These are phyloP conservation scores for Penicillium sp. DNA, from an alignment of 2,329 filamentous ascomycete species.

Conservation along the genomic window DNA sequence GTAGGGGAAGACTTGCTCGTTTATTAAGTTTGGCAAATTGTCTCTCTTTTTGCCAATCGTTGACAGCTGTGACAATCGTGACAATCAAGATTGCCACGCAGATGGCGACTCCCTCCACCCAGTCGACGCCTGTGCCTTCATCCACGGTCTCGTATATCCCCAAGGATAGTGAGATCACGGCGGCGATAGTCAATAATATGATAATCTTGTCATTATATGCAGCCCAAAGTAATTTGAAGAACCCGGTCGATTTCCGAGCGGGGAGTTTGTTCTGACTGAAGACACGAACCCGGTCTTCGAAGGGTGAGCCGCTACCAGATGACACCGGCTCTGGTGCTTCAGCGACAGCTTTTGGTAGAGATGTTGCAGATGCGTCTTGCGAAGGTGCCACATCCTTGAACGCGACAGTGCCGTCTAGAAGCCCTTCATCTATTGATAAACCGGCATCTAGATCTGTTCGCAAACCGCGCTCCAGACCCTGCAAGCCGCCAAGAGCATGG, in stretches of 20 bases:
- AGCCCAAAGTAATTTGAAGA: constrained; percentile 62
- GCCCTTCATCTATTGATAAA: constrained; percentile 71
- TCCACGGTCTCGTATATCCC: constrained; percentile 67
- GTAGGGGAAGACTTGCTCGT: constrained; percentile 29
- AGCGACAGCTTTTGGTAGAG: constrained; percentile 1
- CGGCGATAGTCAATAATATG: constrained; percentile 66
- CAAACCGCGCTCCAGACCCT: constrained; percentile 75
- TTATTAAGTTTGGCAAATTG: constrained; percentile 63
- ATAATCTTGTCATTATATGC: constrained; percentile 73
- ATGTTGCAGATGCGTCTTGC: constrained; percentile 17
- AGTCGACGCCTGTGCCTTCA: constrained; percentile 53
- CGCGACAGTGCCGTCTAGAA: constrained; percentile 62
- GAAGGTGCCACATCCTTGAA: constrained; percentile 65
- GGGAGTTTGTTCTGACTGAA: constrained; percentile 62
- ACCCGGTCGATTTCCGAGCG: constrained; percentile 60
- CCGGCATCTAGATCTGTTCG: constrained; percentile 69
- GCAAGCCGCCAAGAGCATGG: constrained; percentile 72
- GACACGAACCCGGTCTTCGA: constrained; percentile 58
- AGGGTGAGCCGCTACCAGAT: constrained; percentile 32
- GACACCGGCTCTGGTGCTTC: constrained; percentile 2
- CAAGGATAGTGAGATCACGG: constrained; percentile 64
- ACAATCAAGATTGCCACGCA: constrained; percentile 64
- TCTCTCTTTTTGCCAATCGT: constrained; percentile 67
- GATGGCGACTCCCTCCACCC: constrained; percentile 67
- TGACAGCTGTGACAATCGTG: constrained; percentile 60